phyloP scores from a whole-genome alignment of 2,329 filamentous ascomycete genomes.

The Fusarium humuli region DNA sequence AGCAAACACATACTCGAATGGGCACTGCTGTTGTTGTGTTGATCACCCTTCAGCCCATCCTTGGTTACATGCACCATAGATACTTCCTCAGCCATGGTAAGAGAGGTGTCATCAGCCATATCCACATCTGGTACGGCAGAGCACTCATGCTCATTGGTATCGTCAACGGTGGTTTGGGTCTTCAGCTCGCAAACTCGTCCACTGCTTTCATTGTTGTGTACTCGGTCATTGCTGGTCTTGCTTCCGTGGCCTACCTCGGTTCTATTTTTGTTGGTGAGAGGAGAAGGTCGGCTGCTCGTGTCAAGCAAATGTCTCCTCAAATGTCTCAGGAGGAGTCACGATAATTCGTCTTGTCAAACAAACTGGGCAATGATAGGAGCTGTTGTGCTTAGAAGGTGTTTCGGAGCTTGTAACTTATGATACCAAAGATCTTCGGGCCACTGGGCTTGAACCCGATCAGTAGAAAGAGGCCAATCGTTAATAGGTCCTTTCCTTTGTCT shows the following conservation, averaged over 20 bases:
- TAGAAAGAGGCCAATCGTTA: not conserved
- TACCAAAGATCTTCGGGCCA: slow-evolving; percentile 27
- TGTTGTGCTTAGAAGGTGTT: slow-evolving; percentile 20
- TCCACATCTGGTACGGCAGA: slow-evolving; percentile 73
- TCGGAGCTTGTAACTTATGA: slow-evolving; percentile 20
- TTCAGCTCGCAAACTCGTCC: slow-evolving; percentile 60
- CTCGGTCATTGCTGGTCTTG: slow-evolving; percentile 64
- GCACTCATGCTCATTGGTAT: slow-evolving; percentile 68
- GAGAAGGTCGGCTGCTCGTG: slow-evolving; percentile 23
- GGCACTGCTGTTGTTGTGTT: slow-evolving; percentile 66
- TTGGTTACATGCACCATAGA: slow-evolving; percentile 69
- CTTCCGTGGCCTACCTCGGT: slow-evolving; percentile 59
- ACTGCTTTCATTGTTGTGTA: slow-evolving; percentile 64
- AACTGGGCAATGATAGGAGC: not conserved
- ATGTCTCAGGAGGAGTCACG: slow-evolving; percentile 41
- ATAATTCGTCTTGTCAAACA: not conserved
- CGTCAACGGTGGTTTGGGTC: slow-evolving; percentile 72
- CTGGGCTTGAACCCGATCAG: slow-evolving; percentile 3
- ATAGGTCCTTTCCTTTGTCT: not conserved
- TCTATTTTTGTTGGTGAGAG: slow-evolving; percentile 38
- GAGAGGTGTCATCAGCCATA: slow-evolving; percentile 64
- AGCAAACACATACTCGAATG: slow-evolving; percentile 64
- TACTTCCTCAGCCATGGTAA: slow-evolving; percentile 61
- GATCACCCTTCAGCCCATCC: slow-evolving; percentile 67
- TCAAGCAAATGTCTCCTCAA: slow-evolving; percentile 42